Evolutionary conservation across 768 basidiomycete genomes (phyloP).

Genomic region (Atractiella rhizophila): DNA sequence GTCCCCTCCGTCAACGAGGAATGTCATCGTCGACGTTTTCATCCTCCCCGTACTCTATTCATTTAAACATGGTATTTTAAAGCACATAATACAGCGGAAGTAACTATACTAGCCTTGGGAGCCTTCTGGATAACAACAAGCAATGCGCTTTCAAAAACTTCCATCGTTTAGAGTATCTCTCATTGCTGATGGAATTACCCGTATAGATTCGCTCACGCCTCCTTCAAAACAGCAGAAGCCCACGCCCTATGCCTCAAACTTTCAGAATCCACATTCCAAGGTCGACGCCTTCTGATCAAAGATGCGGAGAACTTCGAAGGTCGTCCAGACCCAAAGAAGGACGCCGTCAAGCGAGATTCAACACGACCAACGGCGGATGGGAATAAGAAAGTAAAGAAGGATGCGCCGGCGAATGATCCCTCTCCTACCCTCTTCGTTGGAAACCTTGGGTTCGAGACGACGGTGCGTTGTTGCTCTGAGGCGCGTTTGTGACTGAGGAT

Average conservation of each 20-base stretch:
- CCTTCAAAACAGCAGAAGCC: conserved; percentile 54
- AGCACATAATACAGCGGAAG: conserved; percentile 2
- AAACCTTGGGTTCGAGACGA: conserved; percentile 75
- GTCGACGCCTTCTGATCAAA: conserved; percentile 75
- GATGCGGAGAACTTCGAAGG: conserved; percentile 34
- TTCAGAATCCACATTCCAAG: conserved; percentile 59
- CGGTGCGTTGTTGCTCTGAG: conserved; percentile 18
- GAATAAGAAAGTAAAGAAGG: conserved; percentile 28
- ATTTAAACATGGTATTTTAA: neutral
- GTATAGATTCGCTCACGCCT: conserved; percentile 77
- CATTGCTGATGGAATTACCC: neutral
- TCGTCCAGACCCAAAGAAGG: conserved; percentile 7
- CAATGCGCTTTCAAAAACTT: conserved; percentile 31
- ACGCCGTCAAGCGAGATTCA: neutral
- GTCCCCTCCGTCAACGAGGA: too few species aligned
- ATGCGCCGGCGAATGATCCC: conserved; percentile 52
- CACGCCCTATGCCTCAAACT: conserved; percentile 49
- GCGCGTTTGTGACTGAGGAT: conserved; percentile 1
- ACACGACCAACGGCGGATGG: conserved; percentile 1
- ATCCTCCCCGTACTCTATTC: too few species aligned
- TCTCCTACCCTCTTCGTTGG: conserved; percentile 74
- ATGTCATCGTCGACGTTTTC: neutral
- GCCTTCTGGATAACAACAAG: conserved; percentile 28
- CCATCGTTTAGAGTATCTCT: neutral
- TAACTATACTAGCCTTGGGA: conserved; percentile 39